Evolutionary conservation across 1,284 basidiomycete species (phyloP).

Genomic region (Abortiporus biennis): DNA sequence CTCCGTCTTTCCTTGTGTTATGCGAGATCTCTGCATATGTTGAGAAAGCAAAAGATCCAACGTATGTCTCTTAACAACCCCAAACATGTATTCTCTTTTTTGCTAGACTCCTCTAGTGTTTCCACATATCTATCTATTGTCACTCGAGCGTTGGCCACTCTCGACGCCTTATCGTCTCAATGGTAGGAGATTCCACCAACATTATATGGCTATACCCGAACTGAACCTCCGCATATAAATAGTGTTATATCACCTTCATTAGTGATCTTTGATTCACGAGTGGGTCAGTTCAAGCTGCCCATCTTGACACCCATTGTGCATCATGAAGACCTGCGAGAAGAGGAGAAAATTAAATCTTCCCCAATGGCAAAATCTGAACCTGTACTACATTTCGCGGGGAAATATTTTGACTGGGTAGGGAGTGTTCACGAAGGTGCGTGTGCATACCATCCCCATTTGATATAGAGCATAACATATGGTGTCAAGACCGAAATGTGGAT

Average conservation of each 20-base stretch:
- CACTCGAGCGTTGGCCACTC: conserved; percentile 32
- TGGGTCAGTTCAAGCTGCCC: conserved; percentile 52
- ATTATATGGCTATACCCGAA: background rate
- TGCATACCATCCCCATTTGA: background rate
- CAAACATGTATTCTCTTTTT: background rate
- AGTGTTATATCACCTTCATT: conserved; percentile 34
- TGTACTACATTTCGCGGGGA: conserved; percentile 13
- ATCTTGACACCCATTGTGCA: conserved; percentile 29
- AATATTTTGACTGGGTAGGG: conserved; percentile 22
- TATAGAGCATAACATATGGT: background rate
- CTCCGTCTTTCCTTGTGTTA: conserved; percentile 53
- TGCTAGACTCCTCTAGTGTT: conserved; percentile 22
- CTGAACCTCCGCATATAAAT: conserved; percentile 8
- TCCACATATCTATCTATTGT: conserved; percentile 45
- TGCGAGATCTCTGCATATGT: conserved; percentile 63
- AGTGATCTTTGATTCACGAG: conserved; percentile 56
- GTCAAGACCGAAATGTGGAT: background rate
- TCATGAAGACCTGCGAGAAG: conserved; percentile 8
- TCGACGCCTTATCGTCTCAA: conserved; percentile 26
- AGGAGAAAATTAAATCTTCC: background rate
- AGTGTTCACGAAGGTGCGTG: conserved; percentile 15
- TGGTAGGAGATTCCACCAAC: conserved; percentile 13
- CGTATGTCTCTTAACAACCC: conserved; percentile 16
- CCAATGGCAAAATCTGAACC: conserved; percentile 7
- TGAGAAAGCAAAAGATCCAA: conserved; percentile 21